Percentiles rank a stretch among this genome's conserved stretches.
Conservation (phyloP, 169 alveolate species). For the Plasmodium relictum region DNA sequence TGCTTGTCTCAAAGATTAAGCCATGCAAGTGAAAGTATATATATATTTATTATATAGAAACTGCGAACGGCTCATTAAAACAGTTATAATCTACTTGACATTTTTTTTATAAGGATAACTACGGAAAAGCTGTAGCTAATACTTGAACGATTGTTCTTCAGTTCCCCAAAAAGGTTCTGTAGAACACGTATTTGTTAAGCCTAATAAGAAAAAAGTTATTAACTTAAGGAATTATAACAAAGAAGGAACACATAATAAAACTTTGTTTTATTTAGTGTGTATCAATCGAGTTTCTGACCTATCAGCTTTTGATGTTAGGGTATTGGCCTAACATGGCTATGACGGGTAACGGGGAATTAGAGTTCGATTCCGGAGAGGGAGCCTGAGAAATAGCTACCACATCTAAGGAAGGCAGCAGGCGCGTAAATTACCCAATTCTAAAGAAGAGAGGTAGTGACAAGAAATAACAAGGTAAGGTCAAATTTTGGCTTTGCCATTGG, state of each 20-base stretch:
- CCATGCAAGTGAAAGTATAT: slow-evolving; percentile 95
- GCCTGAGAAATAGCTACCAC: slow-evolving; percentile 98
- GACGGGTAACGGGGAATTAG: slow-evolving; percentile 97
- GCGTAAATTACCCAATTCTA: slow-evolving; percentile 96
- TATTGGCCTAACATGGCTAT: slow-evolving; percentile 95
- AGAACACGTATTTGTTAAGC: no score
- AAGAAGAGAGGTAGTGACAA: slow-evolving; percentile 96
- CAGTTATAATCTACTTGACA: slow-evolving; percentile 82
- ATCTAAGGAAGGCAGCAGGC: slow-evolving; percentile 97
- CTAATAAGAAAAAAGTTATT: no score
- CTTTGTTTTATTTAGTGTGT: slow-evolving; percentile 50
- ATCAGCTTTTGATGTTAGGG: slow-evolving; percentile 91
- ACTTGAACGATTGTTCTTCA: slow-evolving; percentile 40
- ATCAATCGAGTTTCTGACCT: slow-evolving; percentile 80
- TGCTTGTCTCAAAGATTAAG: slow-evolving; percentile 96
- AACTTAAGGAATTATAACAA: no score
- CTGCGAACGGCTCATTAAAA: slow-evolving; percentile 90
- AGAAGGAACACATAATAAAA: slow-evolving; percentile 77
- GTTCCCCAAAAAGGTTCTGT: slow-evolving; percentile 57
- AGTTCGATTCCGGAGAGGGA: slow-evolving; percentile 97
- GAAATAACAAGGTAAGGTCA: slow-evolving; percentile 94
- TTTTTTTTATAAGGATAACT: slow-evolving; percentile 73
- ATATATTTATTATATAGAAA: slow-evolving; percentile 79
- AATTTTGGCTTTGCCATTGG: no score
- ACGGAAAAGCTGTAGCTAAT: slow-evolving; percentile 80